Evolutionary conservation across 1,139 yeast genomes (phyloP).

Genomic region (Nadsonia starkeyi-henricii): DNA sequence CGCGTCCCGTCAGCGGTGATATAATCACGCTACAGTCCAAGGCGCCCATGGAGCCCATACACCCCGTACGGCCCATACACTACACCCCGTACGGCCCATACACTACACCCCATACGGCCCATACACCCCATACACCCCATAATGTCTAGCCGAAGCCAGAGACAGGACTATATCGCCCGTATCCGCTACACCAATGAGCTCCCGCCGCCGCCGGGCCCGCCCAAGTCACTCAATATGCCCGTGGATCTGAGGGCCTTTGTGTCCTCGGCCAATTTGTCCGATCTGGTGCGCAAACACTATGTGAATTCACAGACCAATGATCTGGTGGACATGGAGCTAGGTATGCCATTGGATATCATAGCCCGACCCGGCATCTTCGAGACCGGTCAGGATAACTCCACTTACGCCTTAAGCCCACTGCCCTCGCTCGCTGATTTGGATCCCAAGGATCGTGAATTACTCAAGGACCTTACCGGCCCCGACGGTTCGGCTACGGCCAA

Average conservation of each 20-base stretch:
- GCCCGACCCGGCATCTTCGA: slow-evolving; percentile 58
- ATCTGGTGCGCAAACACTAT: slow-evolving; percentile 65
- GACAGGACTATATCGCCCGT: slow-evolving; percentile 83
- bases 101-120: neutral
- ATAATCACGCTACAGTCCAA: no score
- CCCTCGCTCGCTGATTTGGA: slow-evolving; percentile 32
- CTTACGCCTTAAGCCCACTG: slow-evolving; percentile 19
- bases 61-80: no score
- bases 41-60: no score
- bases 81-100: neutral
- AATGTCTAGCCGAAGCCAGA: slow-evolving; percentile 6
- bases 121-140: neutral
- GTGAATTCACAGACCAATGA: slow-evolving; percentile 29
- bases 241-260: slow-evolving; percentile 31
- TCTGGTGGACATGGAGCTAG: slow-evolving; percentile 58
- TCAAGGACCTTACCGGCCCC: slow-evolving; percentile 49
- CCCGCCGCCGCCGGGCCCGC: slow-evolving; percentile 91
- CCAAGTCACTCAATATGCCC: slow-evolving; percentile 54
- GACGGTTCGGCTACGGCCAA: slow-evolving; percentile 27
- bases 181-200: slow-evolving; percentile 73
- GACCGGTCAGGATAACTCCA: slow-evolving; percentile 37
- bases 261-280: slow-evolving; percentile 43
- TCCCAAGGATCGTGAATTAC: slow-evolving; percentile 59
- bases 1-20: no score
- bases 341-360: slow-evolving; percentile 68